phyloP scores from a whole-genome alignment of 2,329 filamentous ascomycete genomes.

The Colletotrichum kahawae region DNA sequence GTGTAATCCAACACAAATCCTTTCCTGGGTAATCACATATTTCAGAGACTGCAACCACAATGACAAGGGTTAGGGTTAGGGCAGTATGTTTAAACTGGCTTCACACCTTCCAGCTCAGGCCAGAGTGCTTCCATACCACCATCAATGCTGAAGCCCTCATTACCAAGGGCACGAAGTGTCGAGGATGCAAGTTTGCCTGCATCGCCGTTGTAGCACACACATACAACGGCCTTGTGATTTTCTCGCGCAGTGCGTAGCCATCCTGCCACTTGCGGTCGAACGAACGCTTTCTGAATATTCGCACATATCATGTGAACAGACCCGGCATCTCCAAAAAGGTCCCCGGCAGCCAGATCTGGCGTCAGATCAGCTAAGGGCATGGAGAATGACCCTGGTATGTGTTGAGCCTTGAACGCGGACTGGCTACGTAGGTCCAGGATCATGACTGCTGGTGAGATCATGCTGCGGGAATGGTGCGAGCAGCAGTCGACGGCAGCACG shows the following conservation, averaged over 20 bases:
- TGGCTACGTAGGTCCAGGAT: neutral
- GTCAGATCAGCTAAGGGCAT: neutral
- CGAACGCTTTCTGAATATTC: neutral
- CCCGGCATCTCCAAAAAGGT: slow-evolving; percentile 5
- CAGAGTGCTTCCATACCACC: slow-evolving; percentile 1
- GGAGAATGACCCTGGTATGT: slow-evolving; percentile 1
- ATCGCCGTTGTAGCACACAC: slow-evolving; percentile 9
- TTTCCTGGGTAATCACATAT: too few species aligned
- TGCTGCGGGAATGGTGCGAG: neutral
- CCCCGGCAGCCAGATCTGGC: neutral
- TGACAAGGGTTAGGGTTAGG: neutral
- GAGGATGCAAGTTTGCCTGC: neutral
- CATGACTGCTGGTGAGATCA: neutral
- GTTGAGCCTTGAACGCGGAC: neutral
- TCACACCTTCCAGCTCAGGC: neutral
- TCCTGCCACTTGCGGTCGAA: fast-evolving
- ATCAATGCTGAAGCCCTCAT: neutral
- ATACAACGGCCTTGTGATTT: neutral
- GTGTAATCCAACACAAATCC: too few species aligned
- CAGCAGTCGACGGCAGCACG: neutral
- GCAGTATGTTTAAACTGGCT: fast-evolving
- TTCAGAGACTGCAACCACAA: fast-evolving
- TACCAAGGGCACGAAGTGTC: neutral
- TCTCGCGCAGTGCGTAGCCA: neutral
- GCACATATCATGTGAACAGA: slow-evolving; percentile 6